Evolutionary conservation across 2,329 filamentous ascomycete genomes (phyloP).

Genomic region (Penicillium olsonii): DNA sequence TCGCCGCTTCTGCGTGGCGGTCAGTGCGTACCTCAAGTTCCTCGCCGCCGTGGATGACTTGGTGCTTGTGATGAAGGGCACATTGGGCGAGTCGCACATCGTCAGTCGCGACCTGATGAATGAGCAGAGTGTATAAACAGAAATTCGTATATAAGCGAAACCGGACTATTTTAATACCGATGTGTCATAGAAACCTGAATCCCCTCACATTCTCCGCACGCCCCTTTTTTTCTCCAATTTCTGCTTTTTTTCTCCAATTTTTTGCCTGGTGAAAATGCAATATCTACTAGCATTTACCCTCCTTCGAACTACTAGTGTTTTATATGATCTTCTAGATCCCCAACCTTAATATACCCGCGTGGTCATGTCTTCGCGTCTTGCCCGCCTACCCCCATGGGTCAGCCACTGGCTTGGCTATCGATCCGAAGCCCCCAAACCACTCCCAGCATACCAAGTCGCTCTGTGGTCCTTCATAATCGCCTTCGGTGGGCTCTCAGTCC

Average conservation of each 20-base stretch:
- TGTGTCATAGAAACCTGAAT: conserved; percentile 6
- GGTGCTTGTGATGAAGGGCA: conserved; percentile 47
- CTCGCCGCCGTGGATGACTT: conserved; percentile 48
- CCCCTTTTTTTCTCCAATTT: conserved; percentile 10
- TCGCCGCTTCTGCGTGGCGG: conserved; percentile 49
- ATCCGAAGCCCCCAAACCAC: conserved; percentile 22
- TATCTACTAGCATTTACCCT: no score
- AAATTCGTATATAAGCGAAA: no score
- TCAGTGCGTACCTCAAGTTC: conserved; percentile 49
- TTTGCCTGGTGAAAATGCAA: no score
- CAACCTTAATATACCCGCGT: background rate
- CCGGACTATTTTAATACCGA: background rate
- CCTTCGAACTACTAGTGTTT: background rate
- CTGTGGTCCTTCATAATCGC: conserved; percentile 31
- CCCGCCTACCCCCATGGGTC: conserved; percentile 28
- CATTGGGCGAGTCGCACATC: conserved; percentile 46
- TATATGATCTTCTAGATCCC: background rate
- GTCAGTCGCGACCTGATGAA: conserved; percentile 25
- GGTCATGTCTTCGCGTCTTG: conserved; percentile 21
- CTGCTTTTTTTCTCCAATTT: background rate
- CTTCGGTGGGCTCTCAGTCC: conserved; percentile 28
- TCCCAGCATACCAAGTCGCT: conserved; percentile 23
- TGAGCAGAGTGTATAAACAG: conserved; percentile 6
- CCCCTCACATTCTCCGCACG: conserved; percentile 9
- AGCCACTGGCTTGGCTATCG: conserved; percentile 34